phyloP scores from a whole-genome alignment of 1,139 yeast species.

The Hanseniaspora gamundiae region DNA sequence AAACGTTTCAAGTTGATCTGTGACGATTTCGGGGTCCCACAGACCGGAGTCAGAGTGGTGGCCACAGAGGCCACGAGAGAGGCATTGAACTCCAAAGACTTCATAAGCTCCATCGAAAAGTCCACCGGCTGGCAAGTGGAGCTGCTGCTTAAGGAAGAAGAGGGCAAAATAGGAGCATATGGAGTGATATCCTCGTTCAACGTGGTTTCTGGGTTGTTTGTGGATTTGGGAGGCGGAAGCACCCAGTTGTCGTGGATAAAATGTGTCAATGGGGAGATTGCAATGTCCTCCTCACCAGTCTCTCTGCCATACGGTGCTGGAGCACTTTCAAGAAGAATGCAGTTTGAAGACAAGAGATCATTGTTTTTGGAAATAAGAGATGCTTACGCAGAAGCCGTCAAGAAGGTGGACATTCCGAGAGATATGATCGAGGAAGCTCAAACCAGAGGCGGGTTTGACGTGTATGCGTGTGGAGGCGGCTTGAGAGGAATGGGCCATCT shows the following conservation, averaged over 20 bases:
- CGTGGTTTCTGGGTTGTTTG: slow-evolving; percentile 46
- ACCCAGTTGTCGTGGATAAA: slow-evolving; percentile 54
- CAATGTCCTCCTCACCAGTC: slow-evolving; percentile 42
- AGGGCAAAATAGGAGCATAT: slow-evolving; percentile 49
- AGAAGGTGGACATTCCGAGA: slow-evolving; percentile 33
- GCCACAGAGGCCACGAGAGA: slow-evolving; percentile 60
- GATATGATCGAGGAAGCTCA: slow-evolving; percentile 35
- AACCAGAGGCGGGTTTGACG: slow-evolving; percentile 41
- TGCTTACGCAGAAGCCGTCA: slow-evolving; percentile 36
- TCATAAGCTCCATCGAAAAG: slow-evolving; percentile 37
- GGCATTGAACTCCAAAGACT: slow-evolving; percentile 46
- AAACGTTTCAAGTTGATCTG: slow-evolving; percentile 51
- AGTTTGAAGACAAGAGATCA: slow-evolving; percentile 33
- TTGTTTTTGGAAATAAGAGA: slow-evolving; percentile 36
- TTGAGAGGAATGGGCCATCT: slow-evolving; percentile 52
- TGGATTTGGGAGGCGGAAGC: slow-evolving; percentile 60
- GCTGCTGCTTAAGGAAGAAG: slow-evolving; percentile 43
- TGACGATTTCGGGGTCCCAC: slow-evolving; percentile 53
- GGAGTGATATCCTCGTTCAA: slow-evolving; percentile 61
- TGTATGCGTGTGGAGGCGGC: slow-evolving; percentile 60
- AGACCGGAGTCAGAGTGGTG: slow-evolving; percentile 43
- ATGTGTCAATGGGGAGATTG: slow-evolving; percentile 39
- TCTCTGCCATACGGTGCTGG: slow-evolving; percentile 61
- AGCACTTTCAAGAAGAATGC: slow-evolving; percentile 41
- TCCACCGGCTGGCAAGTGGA: slow-evolving; percentile 53